phyloP scores from a whole-genome alignment of 2,329 filamentous ascomycete genomes.

The Kalmusia sp. region DNA sequence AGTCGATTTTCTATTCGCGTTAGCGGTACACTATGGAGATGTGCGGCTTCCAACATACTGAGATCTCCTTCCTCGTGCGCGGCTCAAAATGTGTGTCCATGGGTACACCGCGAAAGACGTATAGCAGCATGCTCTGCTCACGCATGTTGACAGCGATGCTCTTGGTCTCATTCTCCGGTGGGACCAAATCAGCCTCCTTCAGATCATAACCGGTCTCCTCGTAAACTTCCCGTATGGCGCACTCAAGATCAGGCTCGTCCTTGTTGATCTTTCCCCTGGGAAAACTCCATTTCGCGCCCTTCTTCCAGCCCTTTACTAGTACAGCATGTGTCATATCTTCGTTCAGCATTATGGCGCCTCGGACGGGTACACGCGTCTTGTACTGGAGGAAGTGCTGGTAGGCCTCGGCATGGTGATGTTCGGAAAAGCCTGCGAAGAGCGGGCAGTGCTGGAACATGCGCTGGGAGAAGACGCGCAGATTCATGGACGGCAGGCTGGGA shows the following conservation, averaged over 20 bases:
- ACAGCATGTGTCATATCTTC: slow-evolving; percentile 92
- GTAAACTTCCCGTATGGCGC: slow-evolving; percentile 91
- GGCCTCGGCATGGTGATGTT: slow-evolving; percentile 78
- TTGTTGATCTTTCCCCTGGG: slow-evolving; percentile 98
- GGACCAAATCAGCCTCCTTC: slow-evolving; percentile 75
- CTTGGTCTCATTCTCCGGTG: slow-evolving; percentile 72
- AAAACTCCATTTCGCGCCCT: slow-evolving; percentile 94
- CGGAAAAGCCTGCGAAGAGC: slow-evolving; percentile 80
- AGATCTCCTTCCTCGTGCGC: slow-evolving; percentile 94
- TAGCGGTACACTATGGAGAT: slow-evolving; percentile 4
- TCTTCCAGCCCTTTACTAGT: slow-evolving; percentile 98
- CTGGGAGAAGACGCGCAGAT: slow-evolving; percentile 83
- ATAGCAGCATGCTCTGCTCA: slow-evolving; percentile 91
- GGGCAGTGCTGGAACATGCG: slow-evolving; percentile 95
- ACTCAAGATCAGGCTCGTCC: slow-evolving; percentile 91
- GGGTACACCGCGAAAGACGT: slow-evolving; percentile 87
- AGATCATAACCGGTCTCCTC: slow-evolving; percentile 96
- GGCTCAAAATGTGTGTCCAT: slow-evolving; percentile 89
- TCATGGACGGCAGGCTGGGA: slow-evolving; percentile 82
- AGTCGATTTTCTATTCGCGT: slow-evolving; percentile 73
- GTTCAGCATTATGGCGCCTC: slow-evolving; percentile 92
- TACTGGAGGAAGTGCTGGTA: slow-evolving; percentile 94
- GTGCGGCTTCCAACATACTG: slow-evolving; percentile 47
- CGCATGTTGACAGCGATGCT: slow-evolving; percentile 88
- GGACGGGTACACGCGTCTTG: slow-evolving; percentile 92